Evolutionary conservation across 139 green algal species (phyloP), one percentile per base, ranked within the genome.

Genomic region (Diplosphaera chodatii): DNA sequence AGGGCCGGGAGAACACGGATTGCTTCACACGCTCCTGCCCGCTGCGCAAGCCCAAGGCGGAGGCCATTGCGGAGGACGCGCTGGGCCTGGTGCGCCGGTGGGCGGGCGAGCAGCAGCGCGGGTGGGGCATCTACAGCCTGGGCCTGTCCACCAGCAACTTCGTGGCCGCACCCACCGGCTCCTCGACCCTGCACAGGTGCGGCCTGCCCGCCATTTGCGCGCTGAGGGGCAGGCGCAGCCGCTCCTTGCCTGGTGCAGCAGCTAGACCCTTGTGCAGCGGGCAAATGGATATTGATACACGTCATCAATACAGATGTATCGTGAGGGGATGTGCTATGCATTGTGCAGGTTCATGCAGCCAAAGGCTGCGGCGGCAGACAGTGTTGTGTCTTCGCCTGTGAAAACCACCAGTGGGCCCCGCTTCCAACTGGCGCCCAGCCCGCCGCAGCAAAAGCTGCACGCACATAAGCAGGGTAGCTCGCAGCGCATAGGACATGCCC

Each of bases 1-100:
- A 66, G 71, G 71, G 71, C 3, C 48, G 48, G 48, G 48, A 59
- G 48, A 25, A 59, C 4, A 55, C 27, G 15, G 63, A n/a, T 1
- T 63, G 32, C 23, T 34, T 84, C 4, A 83, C 73, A 32, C 68
- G 84, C 10, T 87, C 80, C 22, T 85, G 79, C 55, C 30, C 62
- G 20, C 74, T 89, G 28, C 70, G 78, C n/a, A 75, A 72, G 20
- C 66, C 75, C 21, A 63, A 31, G 4, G 78, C 81, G 0, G 76
- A 67, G 2, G 65, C 56, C 4, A 87, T 92, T 13, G 80, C 79
- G 16, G 83, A 86, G 25, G 87, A 88, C 70, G 86, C 86, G n/a
- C 33, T 76, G 28, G 66, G 29, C 6, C 78, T 92, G 70, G 71
- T 91, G n/a, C 67, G 74, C 63, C 68, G 69, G 5, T 86, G 77